These are phyloP conservation scores for Mortierella sp. DNA, from an alignment of 371 early-diverging fungal species.

Conservation along the genomic window DNA sequence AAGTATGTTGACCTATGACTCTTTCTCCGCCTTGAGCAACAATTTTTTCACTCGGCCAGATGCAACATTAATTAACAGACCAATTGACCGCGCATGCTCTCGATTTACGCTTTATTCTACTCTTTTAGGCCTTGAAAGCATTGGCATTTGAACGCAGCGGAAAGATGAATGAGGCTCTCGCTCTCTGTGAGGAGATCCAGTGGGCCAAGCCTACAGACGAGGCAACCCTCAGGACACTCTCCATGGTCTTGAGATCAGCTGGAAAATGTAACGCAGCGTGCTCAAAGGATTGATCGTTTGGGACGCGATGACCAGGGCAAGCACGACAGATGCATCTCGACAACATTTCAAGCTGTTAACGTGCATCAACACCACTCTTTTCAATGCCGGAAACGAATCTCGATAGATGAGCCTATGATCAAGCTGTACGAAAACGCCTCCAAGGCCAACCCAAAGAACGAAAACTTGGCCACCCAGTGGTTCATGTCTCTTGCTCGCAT, in stretches of 20 bases:
- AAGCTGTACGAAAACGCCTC: constrained; percentile 82
- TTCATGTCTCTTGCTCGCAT: constrained; percentile 89
- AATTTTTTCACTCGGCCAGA: neutral
- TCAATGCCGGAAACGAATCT: neutral
- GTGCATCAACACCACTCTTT: neutral
- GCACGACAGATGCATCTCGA: neutral
- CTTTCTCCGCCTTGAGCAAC: too few species aligned
- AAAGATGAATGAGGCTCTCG: constrained; percentile 75
- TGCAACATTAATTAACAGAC: neutral
- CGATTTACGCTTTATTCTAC: constrained; percentile 42
- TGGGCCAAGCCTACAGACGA: constrained; percentile 78
- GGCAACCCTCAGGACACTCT: constrained; percentile 80
- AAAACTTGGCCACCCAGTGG: constrained; percentile 82
- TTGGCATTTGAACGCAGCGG: constrained; percentile 80
- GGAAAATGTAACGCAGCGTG: constrained; percentile 65
- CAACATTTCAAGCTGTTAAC: neutral
- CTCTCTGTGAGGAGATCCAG: constrained; percentile 80
- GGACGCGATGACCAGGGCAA: neutral
- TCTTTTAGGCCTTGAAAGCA: constrained; percentile 84
- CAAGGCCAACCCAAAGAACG: constrained; percentile 73
- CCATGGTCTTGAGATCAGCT: constrained; percentile 75
- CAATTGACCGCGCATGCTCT: neutral
- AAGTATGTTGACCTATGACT: constrained; percentile 58
- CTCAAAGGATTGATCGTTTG: neutral
- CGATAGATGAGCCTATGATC: constrained; percentile 73